Conservation (phyloP, 805 yeast genomes). For the Wickerhamomyces hampshirensis region DNA sequence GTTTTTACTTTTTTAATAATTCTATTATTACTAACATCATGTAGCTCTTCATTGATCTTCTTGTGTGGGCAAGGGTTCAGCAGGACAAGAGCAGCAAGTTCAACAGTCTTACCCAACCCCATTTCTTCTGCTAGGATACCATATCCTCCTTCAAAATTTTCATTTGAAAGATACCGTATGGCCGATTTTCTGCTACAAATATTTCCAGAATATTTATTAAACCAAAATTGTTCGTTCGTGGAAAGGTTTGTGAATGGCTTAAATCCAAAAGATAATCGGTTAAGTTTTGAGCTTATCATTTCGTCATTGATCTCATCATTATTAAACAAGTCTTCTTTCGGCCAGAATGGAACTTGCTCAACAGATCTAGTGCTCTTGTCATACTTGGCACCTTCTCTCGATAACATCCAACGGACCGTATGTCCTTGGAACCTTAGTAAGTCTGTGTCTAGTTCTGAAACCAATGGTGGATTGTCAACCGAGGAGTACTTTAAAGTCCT, state of each 20-base stretch:
- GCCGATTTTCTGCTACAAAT: constrained; percentile 32
- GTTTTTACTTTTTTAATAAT: constrained; percentile 47
- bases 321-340: constrained; percentile 3
- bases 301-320: constrained; percentile 16
- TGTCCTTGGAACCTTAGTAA: constrained; percentile 48
- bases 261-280: constrained; percentile 53
- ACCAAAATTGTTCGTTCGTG: constrained; percentile 32
- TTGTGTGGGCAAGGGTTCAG: constrained; percentile 49
- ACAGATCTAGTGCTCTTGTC: constrained; percentile 26
- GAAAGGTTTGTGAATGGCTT: constrained; percentile 7
- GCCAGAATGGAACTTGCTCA: constrained; percentile 20
- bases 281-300: constrained; percentile 29
- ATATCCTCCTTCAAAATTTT: constrained; percentile 21
- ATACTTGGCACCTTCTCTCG: constrained; percentile 42
- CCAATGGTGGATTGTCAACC: constrained; percentile 18
- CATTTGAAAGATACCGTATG: constrained; percentile 20
- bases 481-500: constrained; percentile 30
- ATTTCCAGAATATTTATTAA: constrained; percentile 47
- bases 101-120: constrained; percentile 97
- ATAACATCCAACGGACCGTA: constrained; percentile 53
- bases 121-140: constrained; percentile 90
- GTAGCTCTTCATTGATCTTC: constrained; percentile 3
- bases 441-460: constrained; percentile 40
- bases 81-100: constrained; percentile 60
- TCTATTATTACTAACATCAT: constrained; percentile 15